A percentile compares a stretch with the other conserved stretches of the same genome.
These are phyloP conservation scores for Barnettozyma pratensis DNA, from an alignment of 805 yeast genomes.

Conservation along the genomic window DNA sequence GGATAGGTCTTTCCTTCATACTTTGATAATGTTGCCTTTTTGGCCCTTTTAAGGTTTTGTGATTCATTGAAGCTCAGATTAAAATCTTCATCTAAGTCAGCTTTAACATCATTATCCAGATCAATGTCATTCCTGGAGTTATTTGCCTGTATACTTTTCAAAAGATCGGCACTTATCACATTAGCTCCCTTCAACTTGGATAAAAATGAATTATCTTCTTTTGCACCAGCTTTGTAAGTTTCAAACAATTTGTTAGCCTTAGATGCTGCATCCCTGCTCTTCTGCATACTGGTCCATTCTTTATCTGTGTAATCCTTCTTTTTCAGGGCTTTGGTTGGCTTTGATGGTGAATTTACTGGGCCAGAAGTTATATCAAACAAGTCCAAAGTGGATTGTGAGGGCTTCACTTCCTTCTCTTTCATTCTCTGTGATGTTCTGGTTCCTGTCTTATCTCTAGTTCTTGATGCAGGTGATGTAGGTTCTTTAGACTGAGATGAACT, in stretches of 20 bases:
- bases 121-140: constrained; percentile 3
- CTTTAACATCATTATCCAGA: constrained; percentile 11
- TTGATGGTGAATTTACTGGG: not conserved
- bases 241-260: not conserved
- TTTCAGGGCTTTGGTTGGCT: not conserved
- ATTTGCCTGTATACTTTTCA: not conserved
- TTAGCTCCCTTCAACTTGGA: constrained; percentile 6
- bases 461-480: not conserved
- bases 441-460: not conserved
- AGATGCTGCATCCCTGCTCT: constrained; percentile 3
- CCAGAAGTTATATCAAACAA: not conserved
- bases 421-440: not conserved
- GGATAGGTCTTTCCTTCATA: constrained; percentile 4
- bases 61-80: constrained; percentile 3
- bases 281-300: constrained; percentile 2
- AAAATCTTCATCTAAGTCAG: not conserved
- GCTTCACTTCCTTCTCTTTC: not conserved
- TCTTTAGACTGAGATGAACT: not conserved
- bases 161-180: constrained; percentile 11
- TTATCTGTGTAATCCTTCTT: constrained; percentile 1
- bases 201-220: constrained; percentile 9
- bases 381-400: not conserved
- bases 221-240: not conserved
- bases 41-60: not conserved
- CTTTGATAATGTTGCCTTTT: not conserved